Base-by-base conservation (phyloP, 371 early-diverging fungal genomes). In the Mucor irregularis region DNA sequence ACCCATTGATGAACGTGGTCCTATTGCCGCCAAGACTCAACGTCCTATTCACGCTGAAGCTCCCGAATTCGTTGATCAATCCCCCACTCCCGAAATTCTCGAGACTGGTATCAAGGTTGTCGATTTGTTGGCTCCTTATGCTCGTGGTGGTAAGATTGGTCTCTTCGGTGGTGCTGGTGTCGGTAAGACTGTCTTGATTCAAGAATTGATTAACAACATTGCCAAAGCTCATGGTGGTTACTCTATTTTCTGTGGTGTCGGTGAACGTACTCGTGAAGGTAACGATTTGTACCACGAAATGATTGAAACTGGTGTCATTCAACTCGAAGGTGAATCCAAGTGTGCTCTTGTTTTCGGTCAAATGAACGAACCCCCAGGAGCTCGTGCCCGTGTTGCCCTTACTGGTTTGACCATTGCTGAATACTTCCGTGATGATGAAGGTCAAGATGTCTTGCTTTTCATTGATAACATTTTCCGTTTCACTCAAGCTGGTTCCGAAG, bases 341-440 rank as follows among this genome's bases (percentile, higher is more conserved):
- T 92, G 93, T 63, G 95, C 96, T 29, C 87, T 95, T 51, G 96
- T 97, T 61, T 97, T 92, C 84, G 98, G 98, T 64, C 96, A 97
- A 83, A 97, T 97, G 98, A 97, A 97, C 93, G 98, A 97, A 82
- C 96, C 98, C 79, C 98, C 98, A 63, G 98, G 98, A 80, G 98
- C 98, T 70, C 95, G 98, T 92, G 98, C 98, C 66, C 95, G 98
- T 91, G 98, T 97, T 53, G 98, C 98, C 54, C 80, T 97, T 74
- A 97, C 98, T 56, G 98, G 98, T 71, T 80, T 97, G 73, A 97
- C 98, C 73, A 89, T 97, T 65, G 98, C 98, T 69, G 98, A 97
- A 83, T 96, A 97, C 85, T 97, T 97, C 94, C 95, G 98, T 91
- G 98, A 97, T 78, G 89, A 92, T 68, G 98, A 97, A 81, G 96